phyloP scores from a whole-genome alignment of 2,329 filamentous ascomycete species.

The Claviceps maximensis region DNA sequence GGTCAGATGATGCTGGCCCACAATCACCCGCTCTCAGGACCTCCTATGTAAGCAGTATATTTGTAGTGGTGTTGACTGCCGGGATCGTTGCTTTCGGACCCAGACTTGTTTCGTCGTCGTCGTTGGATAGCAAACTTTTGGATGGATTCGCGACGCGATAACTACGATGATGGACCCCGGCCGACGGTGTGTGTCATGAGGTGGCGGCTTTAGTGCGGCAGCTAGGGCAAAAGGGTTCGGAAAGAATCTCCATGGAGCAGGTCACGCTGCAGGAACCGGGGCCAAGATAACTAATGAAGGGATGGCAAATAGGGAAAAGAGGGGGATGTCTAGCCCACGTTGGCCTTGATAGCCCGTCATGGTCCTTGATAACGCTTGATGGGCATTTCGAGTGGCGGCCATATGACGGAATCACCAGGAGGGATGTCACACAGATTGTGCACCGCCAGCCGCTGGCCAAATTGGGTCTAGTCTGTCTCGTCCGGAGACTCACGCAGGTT shows the following conservation, averaged over 20 bases:
- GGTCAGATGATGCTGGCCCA: not conserved
- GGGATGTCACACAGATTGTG: not conserved
- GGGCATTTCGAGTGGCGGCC: not conserved
- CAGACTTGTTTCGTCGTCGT: not conserved
- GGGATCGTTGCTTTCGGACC: not conserved
- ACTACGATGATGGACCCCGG: not conserved
- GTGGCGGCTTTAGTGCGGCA: not conserved
- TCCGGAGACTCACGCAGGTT: not conserved
- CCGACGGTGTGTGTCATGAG: not conserved
- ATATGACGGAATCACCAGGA: not conserved
- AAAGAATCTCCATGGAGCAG: not conserved
- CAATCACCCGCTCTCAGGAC: not conserved
- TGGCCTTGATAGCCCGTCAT: not conserved
- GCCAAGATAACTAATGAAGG: not conserved
- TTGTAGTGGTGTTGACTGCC: not conserved
- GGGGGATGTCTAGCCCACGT: not conserved
- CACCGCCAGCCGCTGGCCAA: not conserved
- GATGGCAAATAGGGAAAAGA: not conserved
- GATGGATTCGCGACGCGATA: not conserved
- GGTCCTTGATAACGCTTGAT: not conserved
- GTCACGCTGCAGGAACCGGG: slow-evolving; percentile 2
- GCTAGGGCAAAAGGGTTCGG: not conserved
- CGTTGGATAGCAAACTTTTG: not conserved
- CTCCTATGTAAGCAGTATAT: not conserved
- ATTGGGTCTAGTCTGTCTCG: not conserved